These are phyloP conservation scores for Colletotrichum siamense DNA, from an alignment of 2,329 filamentous ascomycete genomes.

Conservation along the genomic window DNA sequence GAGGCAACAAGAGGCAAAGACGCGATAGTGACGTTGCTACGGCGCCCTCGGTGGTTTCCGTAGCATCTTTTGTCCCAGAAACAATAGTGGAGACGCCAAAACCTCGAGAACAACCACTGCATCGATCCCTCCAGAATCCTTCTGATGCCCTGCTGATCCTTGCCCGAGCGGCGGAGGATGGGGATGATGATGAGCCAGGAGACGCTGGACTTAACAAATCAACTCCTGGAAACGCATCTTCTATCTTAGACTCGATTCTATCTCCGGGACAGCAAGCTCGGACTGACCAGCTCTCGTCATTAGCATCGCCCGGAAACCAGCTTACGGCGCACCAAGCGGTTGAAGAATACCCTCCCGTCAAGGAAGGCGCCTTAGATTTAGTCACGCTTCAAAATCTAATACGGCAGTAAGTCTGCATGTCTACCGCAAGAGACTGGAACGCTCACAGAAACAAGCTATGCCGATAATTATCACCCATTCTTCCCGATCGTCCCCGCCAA, in stretches of 20 bases:
- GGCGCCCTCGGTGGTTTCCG: background rate
- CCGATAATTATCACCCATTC: slow-evolving; percentile 71
- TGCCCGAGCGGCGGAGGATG: background rate
- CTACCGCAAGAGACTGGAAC: too few relatives aligned
- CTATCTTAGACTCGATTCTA: background rate
- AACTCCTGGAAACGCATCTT: background rate
- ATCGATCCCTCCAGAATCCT: slow-evolving; percentile 11
- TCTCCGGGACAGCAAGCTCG: background rate
- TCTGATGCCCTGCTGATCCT: slow-evolving; percentile 16
- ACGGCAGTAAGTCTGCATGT: background rate
- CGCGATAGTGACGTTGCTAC: background rate
- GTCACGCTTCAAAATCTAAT: background rate
- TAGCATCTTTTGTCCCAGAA: background rate
- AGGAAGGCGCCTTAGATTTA: background rate
- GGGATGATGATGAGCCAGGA: background rate
- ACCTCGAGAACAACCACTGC: background rate
- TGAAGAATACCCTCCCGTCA: background rate
- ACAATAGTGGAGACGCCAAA: background rate
- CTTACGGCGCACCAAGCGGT: background rate
- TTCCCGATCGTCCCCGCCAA: slow-evolving; percentile 67
- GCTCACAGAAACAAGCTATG: slow-evolving; percentile 51
- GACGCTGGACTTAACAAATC: background rate
- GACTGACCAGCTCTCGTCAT: background rate
- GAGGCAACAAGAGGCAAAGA: background rate
- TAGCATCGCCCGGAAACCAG: background rate